A percentile compares a stretch with the other conserved stretches of the same genome.
These are phyloP conservation scores for Panaeolus papilionaceus DNA, from an alignment of 768 basidiomycete species.

Conservation along the genomic window DNA sequence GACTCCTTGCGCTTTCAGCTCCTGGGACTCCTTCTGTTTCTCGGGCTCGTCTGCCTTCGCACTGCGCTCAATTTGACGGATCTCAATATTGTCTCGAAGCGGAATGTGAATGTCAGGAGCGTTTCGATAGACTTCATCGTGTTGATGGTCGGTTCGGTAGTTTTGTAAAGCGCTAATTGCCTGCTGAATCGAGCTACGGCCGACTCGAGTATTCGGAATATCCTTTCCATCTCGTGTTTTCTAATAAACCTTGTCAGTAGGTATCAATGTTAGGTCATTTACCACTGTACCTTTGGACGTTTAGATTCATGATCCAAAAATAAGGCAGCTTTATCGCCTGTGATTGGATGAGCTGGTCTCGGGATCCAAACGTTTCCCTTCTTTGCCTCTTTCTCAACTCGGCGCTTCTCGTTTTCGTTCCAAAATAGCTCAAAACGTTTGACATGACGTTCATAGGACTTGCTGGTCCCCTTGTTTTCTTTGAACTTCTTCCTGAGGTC, in stretches of 20 bases:
- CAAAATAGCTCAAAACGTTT: neutral
- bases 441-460: too few relatives aligned
- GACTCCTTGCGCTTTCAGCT: conserved; percentile 30
- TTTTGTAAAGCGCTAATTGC: conserved; percentile 36
- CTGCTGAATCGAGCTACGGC: conserved; percentile 33
- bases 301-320: too few relatives aligned
- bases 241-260: neutral
- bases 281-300: neutral
- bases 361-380: too few relatives aligned
- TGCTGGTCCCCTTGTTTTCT: too few relatives aligned
- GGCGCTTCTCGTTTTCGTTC: too few relatives aligned
- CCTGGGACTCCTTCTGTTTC: conserved; percentile 24
- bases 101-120: conserved; percentile 26
- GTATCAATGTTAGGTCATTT: neutral
- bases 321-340: too few relatives aligned
- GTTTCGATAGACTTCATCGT: conserved; percentile 22
- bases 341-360: too few relatives aligned
- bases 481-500: neutral
- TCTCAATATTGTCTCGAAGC: conserved; percentile 28
- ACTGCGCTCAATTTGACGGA: conserved; percentile 26
- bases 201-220: conserved; percentile 32
- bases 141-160: conserved; percentile 27
- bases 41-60: conserved; percentile 28
- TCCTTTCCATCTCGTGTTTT: conserved; percentile 23
- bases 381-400: too few relatives aligned